phyloP scores from a whole-genome alignment of 2,329 filamentous ascomycete genomes.

The Xylaria sp. region DNA sequence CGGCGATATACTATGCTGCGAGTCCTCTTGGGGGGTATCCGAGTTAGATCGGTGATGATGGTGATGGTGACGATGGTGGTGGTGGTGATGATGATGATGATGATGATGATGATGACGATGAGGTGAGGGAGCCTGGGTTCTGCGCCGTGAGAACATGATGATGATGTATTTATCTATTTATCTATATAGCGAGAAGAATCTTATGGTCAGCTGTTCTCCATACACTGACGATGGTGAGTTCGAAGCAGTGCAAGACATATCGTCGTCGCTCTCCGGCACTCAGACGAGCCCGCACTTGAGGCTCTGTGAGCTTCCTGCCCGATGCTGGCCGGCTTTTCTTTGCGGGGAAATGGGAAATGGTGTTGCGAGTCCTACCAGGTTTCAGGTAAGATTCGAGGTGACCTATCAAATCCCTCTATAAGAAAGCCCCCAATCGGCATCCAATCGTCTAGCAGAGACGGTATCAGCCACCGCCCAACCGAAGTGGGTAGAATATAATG shows the following conservation, averaged over 20 bases:
- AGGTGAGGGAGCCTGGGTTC: background rate
- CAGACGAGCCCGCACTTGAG: background rate
- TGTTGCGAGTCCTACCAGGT: constrained; percentile 10
- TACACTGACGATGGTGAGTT: background rate
- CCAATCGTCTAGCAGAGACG: background rate
- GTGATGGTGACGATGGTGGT: constrained; percentile 1
- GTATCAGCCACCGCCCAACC: too few species aligned
- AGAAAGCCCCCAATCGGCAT: background rate
- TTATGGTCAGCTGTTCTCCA: background rate
- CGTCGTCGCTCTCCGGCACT: background rate
- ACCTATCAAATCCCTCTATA: constrained; percentile 9
- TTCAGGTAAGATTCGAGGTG: constrained; percentile 9
- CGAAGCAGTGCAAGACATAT: background rate
- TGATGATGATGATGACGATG: background rate
- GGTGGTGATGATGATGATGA: background rate
- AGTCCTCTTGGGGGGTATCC: background rate
- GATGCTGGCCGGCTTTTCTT: background rate
- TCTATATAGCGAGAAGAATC: background rate
- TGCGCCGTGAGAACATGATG: constrained; percentile 14
- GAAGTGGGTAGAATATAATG: too few species aligned
- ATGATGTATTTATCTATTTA: background rate
- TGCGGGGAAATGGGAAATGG: constrained; percentile 24
- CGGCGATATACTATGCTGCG: background rate
- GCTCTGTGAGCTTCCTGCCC: constrained; percentile 14
- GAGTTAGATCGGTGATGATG: background rate